phyloP scores from a whole-genome alignment of 352 stramenopile genomes.

The Pseudoperonospora humuli region DNA sequence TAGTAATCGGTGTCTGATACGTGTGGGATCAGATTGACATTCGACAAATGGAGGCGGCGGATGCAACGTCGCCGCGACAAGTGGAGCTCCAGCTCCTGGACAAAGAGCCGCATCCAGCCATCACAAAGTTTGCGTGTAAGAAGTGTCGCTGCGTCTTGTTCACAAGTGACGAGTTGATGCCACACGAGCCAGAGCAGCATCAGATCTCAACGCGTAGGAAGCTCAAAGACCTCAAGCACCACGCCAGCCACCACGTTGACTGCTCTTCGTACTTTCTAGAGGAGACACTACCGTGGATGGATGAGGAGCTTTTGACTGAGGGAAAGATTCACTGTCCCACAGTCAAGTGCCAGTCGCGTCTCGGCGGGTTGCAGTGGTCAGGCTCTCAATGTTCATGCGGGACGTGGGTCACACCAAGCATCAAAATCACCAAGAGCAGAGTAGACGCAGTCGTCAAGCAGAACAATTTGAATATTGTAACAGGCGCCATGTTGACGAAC shows the following conservation, averaged over 20 bases:
- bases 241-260: constrained; percentile 22
- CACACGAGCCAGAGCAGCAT: constrained; percentile 55
- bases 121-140: constrained; percentile 52
- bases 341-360: constrained; percentile 55
- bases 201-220: constrained; percentile 58
- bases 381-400: constrained; percentile 76
- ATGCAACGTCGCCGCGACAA: too few species aligned
- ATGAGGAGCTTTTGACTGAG: constrained; percentile 45
- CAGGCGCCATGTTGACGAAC: constrained; percentile 20
- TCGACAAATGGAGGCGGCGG: not conserved
- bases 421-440: constrained; percentile 77
- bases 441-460: constrained; percentile 38
- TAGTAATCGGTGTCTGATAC: too few species aligned
- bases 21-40: not conserved
- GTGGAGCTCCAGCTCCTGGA: constrained; percentile 10
- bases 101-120: not conserved
- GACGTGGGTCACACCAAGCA: constrained; percentile 77
- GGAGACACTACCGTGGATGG: constrained; percentile 69
- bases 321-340: constrained; percentile 70
- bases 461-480: constrained; percentile 27
- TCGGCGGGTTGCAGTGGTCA: constrained; percentile 69
- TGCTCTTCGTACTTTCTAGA: constrained; percentile 71
- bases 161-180: constrained; percentile 43
- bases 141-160: constrained; percentile 66
- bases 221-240: constrained; percentile 63